phyloP scores from a whole-genome alignment of 352 stramenopile species.

The Phytophthora colocasiae region DNA sequence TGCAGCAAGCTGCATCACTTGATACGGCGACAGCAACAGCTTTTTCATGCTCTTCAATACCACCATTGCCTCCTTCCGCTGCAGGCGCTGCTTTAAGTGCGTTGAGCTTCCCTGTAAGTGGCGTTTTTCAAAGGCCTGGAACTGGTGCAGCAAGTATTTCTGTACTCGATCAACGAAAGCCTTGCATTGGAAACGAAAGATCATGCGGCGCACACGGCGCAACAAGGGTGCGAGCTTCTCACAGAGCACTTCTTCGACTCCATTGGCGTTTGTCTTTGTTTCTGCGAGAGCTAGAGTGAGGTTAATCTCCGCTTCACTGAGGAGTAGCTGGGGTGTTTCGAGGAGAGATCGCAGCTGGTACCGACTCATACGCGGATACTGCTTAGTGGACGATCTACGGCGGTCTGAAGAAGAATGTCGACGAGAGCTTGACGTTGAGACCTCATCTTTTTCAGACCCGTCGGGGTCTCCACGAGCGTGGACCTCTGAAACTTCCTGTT shows the following conservation, averaged over 20 bases:
- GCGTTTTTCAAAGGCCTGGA: constrained; percentile 57
- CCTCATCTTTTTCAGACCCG: constrained; percentile 2
- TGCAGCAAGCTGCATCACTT: constrained; percentile 49
- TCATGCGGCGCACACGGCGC: constrained; percentile 50
- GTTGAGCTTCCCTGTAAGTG: constrained; percentile 51
- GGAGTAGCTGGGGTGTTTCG: constrained; percentile 59
- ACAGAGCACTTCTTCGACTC: constrained; percentile 41
- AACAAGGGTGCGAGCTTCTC: constrained; percentile 48
- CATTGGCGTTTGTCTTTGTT: constrained; percentile 29
- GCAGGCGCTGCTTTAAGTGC: constrained; percentile 58
- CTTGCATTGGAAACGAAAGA: constrained; percentile 70
- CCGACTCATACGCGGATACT: constrained; percentile 40
- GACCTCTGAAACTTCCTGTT: constrained; percentile 1
- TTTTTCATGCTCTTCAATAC: constrained; percentile 65
- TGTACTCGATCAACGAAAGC: constrained; percentile 49
- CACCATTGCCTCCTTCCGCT: constrained; percentile 48
- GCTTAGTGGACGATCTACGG: constrained; percentile 21
- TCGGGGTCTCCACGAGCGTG: constrained; percentile 6
- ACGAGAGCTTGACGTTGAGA: constrained; percentile 2
- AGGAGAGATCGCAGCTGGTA: constrained; percentile 56
- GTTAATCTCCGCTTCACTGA: constrained; percentile 69
- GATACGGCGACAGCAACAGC: constrained; percentile 57
- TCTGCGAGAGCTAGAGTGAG: constrained; percentile 53
- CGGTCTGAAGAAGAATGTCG: constrained; percentile 5
- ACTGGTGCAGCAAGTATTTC: constrained; percentile 58